Evolutionary conservation across 2,329 filamentous ascomycete genomes (phyloP), one percentile per base, ranked within the genome.

Genomic region (Colletotrichum sp.): DNA sequence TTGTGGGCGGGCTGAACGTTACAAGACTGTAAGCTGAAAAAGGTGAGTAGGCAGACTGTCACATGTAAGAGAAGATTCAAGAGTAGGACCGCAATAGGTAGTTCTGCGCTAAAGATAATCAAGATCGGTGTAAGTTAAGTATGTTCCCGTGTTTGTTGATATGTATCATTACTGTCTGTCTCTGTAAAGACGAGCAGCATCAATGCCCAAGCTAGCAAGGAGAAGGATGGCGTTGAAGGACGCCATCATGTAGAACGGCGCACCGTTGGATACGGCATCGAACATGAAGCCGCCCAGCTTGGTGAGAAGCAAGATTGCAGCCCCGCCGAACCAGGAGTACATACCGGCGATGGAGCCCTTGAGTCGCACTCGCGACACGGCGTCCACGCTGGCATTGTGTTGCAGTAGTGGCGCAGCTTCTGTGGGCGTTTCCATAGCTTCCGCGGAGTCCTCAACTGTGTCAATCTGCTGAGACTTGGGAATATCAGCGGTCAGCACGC

Each of bases 261-360:
- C 94, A 0, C 94, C 94, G 4, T 89, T 89, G 2, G 93, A 93
- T 69, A 92, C 86, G 24, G 84, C 88, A 83, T 99, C 97, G 81
- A 98, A 99, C 63, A 98, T 85, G 48, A 92, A 91, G 0, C 97
- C 97, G 14, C 97, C 97, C 5, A 97, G 84, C 85, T 99, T 99
- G 0, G 97, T 98, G 18, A 99, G 89, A 7, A 98, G 85, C 70
- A 99, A 84, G 68, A 99, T 99, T 0, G 96, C 97, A 1, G 92
- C 94, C 16, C 96, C 97, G 13, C 97, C 97, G 71, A 94, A 96
- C 77, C 98, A 91, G 69, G 95, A 97, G 84, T 99, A 99, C 1
- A 98, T 93, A 3, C 97, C 97, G 1, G 97, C 96, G 78, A 99
- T 97, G 16, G 95, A 96, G 14, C 97, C 97, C 86, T 98, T 98